Conservation (phyloP, 108 stramenopile species). For the Mediolabrus comicus region DNA sequence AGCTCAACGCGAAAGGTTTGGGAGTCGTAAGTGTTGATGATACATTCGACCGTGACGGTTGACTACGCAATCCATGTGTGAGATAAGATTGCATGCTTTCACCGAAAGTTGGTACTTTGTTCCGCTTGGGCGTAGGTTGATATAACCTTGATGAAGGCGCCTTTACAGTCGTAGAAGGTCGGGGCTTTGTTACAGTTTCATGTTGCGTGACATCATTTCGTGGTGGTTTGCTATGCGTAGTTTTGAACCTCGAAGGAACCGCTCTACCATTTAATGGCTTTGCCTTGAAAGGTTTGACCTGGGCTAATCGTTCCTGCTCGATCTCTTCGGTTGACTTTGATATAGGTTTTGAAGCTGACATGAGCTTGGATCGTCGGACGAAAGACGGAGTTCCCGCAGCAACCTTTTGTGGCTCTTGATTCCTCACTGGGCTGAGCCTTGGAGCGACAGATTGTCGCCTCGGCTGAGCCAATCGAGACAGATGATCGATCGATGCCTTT, state of each 20-base stretch:
- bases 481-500: neutral
- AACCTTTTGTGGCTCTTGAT: neutral
- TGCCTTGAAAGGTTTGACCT: conserved; percentile 30
- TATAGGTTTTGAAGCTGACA: neutral
- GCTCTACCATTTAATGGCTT: conserved; percentile 7
- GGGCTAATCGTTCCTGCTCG: conserved; percentile 14
- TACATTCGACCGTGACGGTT: neutral
- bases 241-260: conserved; percentile 26
- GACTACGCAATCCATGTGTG: conserved; percentile 10
- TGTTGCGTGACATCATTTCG: neutral
- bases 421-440: neutral
- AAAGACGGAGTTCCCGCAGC: neutral
- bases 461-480: neutral
- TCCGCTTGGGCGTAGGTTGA: conserved; percentile 10
- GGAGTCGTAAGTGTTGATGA: neutral
- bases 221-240: neutral
- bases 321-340: conserved; percentile 13
- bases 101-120: conserved; percentile 24
- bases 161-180: conserved; percentile 8
- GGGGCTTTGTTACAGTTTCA: neutral
- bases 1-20: neutral
- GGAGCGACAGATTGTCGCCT: neutral
- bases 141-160: conserved; percentile 6
- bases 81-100: conserved; percentile 26
- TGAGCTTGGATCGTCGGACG: neutral